Evolutionary conservation across 768 basidiomycete species (phyloP), one percentile per base, ranked within the genome.

Genomic region (Mycena capillaripes): DNA sequence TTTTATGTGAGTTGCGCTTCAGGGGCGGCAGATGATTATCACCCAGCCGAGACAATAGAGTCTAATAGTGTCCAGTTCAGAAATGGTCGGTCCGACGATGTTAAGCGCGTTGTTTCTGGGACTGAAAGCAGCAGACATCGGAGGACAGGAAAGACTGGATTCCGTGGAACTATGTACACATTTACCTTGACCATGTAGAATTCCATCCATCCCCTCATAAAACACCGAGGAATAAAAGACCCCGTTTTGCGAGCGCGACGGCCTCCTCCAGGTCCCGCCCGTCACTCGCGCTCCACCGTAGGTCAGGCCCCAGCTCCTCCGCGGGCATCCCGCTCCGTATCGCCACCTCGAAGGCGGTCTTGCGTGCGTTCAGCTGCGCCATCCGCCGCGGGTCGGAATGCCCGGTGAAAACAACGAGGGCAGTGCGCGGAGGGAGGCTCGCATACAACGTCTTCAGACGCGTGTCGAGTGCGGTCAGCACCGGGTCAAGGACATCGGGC

Each of bases 311-410:
- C 1, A 92, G 81, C 19, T 91, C 89, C 66, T 90, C 93, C 3
- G 86, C 81, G 16, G 82, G 86, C 82, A 88, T 89, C 23, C 90
- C 90, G 57, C 82, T 81, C 75, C 87, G 86, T 61, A 93, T 81
- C 19, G 89, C 89, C 27, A 77, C 84, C 76, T 98, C 97, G 76
- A 96, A 97, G 34, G 88, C 86, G 4, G 80, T 82, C 81, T 95
- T 93, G 59, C 92, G 86, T 7, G 88, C 89, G 74, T 91, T 92
- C 25, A 99, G 83, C 29, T 86, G 80, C 4, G 93, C 85, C 95
- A 97, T 96, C 9, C 81, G 84, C 0, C 95, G 89, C 0, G 97
- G 97, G 79, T 98, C 95, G 0, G 92, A 91, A 78, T 98, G 96
- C 1, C 97, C 97, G 0, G 93, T 95, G 78, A 98, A 91, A 44